Percentiles rank a stretch among this genome's conserved stretches.
Conservation (phyloP, 2,329 filamentous ascomycete species). For the Xenoacremonium recifei region DNA sequence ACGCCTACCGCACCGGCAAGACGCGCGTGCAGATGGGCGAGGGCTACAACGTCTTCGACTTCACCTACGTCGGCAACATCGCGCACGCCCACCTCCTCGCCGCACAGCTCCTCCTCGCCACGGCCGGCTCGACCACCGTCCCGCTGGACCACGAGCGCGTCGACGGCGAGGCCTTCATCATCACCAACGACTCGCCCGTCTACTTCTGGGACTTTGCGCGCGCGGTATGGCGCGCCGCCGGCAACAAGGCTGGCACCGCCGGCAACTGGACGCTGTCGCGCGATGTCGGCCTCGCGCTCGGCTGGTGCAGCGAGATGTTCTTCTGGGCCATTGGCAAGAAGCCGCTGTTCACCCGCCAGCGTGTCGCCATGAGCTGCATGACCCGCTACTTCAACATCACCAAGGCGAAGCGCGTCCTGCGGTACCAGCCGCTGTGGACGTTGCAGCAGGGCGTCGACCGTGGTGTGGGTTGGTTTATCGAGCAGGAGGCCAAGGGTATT, state of each 20-base stretch:
- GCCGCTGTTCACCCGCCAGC: slow-evolving; percentile 57
- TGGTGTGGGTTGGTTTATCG: slow-evolving; percentile 54
- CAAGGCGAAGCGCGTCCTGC: slow-evolving; percentile 70
- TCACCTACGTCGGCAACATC: slow-evolving; percentile 63
- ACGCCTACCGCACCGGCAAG: slow-evolving; percentile 65
- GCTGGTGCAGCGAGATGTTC: slow-evolving; percentile 52
- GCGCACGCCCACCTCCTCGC: slow-evolving; percentile 82
- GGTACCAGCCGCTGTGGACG: slow-evolving; percentile 65
- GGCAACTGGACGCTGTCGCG: slow-evolving; percentile 55
- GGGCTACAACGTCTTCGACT: slow-evolving; percentile 62
- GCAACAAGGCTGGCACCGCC: slow-evolving; percentile 49
- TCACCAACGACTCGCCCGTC: slow-evolving; percentile 85
- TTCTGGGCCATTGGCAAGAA: slow-evolving; percentile 49
- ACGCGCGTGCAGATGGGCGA: slow-evolving; percentile 78
- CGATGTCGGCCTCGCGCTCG: slow-evolving; percentile 51
- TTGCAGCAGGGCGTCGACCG: slow-evolving; percentile 63
- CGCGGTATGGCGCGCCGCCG: slow-evolving; percentile 69
- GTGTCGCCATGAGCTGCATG: slow-evolving; percentile 69
- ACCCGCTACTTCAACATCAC: slow-evolving; percentile 74
- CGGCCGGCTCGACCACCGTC: slow-evolving; percentile 51
- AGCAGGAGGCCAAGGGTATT: slow-evolving; percentile 43
- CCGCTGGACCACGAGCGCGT: slow-evolving; percentile 72
- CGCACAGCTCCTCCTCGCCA: slow-evolving; percentile 67
- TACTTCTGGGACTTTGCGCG: slow-evolving; percentile 91
- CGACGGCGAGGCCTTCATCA: slow-evolving; percentile 84